These are phyloP conservation scores for Limtongia smithiae DNA, from an alignment of 805 yeast genomes.

Conservation along the genomic window DNA sequence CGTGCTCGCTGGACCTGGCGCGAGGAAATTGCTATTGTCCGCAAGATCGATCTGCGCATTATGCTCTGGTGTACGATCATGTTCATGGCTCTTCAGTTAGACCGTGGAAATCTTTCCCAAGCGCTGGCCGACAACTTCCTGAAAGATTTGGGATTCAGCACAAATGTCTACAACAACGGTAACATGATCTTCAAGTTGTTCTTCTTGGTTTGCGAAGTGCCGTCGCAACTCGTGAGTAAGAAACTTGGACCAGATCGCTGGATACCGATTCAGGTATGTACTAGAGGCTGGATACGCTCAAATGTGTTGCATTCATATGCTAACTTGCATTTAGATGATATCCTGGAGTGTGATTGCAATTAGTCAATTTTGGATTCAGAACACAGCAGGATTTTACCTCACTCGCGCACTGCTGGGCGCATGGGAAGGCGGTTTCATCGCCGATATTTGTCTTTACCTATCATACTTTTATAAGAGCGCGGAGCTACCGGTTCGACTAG, in stretches of 20 bases:
- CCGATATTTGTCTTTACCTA: conserved; percentile 57
- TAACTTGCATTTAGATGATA: conserved; percentile 34
- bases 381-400: conserved; percentile 44
- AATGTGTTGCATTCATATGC: background rate
- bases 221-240: conserved; percentile 64
- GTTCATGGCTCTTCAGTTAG: conserved; percentile 56
- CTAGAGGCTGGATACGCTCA: background rate
- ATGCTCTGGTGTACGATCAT: conserved; percentile 52
- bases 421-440: conserved; percentile 62
- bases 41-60: conserved; percentile 54
- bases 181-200: conserved; percentile 50
- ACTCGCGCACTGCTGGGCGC: conserved; percentile 54
- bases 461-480: conserved; percentile 57
- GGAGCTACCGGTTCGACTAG: conserved; percentile 54
- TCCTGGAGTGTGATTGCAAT: conserved; percentile 56
- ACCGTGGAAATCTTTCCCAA: conserved; percentile 52
- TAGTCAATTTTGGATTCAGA: conserved; percentile 45
- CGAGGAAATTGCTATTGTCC: conserved; percentile 49
- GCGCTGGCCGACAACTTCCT: conserved; percentile 56
- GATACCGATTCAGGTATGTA: conserved; percentile 50
- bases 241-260: conserved; percentile 59
- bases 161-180: conserved; percentile 38
- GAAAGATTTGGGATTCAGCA: conserved; percentile 49
- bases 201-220: conserved; percentile 57
- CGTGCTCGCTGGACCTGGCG: conserved; percentile 50